Conservation (phyloP, 257 asterid species). For the Anisodus tanguticus region DNA sequence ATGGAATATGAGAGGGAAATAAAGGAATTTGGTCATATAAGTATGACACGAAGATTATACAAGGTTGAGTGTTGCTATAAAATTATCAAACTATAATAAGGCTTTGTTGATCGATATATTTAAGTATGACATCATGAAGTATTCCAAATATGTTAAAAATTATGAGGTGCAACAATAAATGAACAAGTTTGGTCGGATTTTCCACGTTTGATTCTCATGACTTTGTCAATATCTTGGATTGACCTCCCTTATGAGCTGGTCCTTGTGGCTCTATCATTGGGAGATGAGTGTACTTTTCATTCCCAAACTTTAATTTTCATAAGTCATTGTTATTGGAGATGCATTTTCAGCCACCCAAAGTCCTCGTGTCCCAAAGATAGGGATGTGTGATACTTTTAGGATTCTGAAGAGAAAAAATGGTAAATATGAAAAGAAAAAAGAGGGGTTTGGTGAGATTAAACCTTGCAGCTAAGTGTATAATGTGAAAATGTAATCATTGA, state of each 20-base stretch:
- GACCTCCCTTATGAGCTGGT: background rate
- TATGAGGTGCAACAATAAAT: no score
- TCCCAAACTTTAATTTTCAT: background rate
- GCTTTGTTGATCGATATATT: background rate
- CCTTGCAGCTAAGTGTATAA: background rate
- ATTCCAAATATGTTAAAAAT: no score
- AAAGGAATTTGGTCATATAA: background rate
- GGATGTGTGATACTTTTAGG: background rate
- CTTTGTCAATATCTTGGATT: conserved; percentile 6
- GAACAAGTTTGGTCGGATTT: background rate
- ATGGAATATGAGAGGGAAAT: background rate
- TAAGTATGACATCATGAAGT: background rate
- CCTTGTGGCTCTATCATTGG: background rate
- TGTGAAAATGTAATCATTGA: background rate
- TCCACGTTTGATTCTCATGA: background rate
- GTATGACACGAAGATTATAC: background rate
- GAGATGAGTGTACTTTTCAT: background rate
- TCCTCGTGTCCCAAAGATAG: conserved; percentile 15
- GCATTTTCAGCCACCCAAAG: background rate
- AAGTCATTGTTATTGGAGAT: background rate
- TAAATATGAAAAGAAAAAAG: no score
- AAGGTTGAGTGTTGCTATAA: background rate
- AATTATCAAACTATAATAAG: background rate
- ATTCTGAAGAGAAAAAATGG: background rate
- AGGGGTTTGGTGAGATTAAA: background rate